Evolutionary conservation across 257 asterid genomes (phyloP), one percentile per base, ranked within the genome.

Genomic region (Forsythia viridissima): DNA sequence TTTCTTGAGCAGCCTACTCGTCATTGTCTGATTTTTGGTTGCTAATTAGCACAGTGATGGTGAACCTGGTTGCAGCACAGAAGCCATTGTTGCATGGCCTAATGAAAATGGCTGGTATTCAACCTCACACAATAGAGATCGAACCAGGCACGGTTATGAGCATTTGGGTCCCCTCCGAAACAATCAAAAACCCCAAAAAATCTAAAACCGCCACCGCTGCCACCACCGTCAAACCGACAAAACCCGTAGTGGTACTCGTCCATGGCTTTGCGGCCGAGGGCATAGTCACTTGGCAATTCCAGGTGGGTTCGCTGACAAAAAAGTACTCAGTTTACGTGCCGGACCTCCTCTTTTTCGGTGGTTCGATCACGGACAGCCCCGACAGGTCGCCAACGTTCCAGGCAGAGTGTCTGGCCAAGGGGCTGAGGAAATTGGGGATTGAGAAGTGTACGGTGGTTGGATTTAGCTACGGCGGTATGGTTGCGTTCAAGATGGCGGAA

Each of bases 401-500:
- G 86, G 97, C 97, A 13, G 92, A 88, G 83, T 89, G 92, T 65
- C 83, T 94, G 73, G 90, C 71, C 4, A 83, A 86, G 78, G 97
- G 92, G 79, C 74, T 94, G 44, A 84, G 91, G 76, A 87, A 81
- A 85, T 84, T 94, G 51, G 94, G 97, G 0, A 52, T 94, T 1
- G 96, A 88, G 83, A 85, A 84, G 76, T 94, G 98, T 75, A 81
- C 89, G 55, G 81, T 91, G 84, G 94, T 94, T 66, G 98, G 97
- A 10, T 94, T 94, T 83, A 94, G 98, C 82, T 94, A 94, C 77
- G 98, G 98, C 13, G 98, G 98, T n/a, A 91, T 92, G 98, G 98
- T 94, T 77, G 97, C 97, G 36, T 94, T 94, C 68, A 92, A 92
- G 92, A 85, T 94, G 92, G 98, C 98, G 34, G 96, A 92, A 86